Evolutionary conservation across 2,329 filamentous ascomycete genomes (phyloP), one percentile per base, ranked within the genome.

Genomic region (Colletotrichum sp.): DNA sequence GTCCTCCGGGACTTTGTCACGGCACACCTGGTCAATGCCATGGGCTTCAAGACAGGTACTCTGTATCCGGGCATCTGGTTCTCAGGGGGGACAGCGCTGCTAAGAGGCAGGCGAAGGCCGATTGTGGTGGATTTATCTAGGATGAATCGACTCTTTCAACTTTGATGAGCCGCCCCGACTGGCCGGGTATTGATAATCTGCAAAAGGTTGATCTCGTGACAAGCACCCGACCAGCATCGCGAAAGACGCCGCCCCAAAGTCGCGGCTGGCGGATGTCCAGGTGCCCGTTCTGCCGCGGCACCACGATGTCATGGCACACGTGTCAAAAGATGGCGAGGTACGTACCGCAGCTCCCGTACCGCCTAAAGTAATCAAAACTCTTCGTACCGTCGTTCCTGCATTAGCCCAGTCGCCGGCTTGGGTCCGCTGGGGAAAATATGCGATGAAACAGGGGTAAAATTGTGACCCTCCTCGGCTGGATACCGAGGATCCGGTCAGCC

Each of bases 401-500:
- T 77, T 77, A 77, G 75, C 55, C 72, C 60, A 71, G 62, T 75
- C 36, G 57, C 65, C 66, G 55, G 66, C 75, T 67, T 75, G 71
- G 75, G 66, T 71, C 66, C 68, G 62, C 75, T 77, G 75, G 75
- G 60, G 55, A 71, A 65, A 63, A 75, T 66, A 70, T 75, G 72
- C 66, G 66, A 77, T 77, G 75, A 77, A 77, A 77, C 75, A 77
- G 75, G 75, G 75, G 75, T 71, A 67, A 77, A 75, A 71, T 77
- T 77, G 63, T 75, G 66, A 71, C 75, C 66, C 72, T 77, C 73
- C 66, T 77, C 75, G 75, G 75, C 62, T 75, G 66, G 60, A 63
- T 75, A 75, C 75, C 75, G 75, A 75, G 62, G 62, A 75, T 57
- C 71, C 75, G 75, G 75, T 65, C 71, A 24, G 62, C 39, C 70